Percentiles rank a stretch among this genome's conserved stretches.
Evolutionary conservation across 2,329 filamentous ascomycete genomes (phyloP).

Genomic region (Ophiosphaerella korrae): DNA sequence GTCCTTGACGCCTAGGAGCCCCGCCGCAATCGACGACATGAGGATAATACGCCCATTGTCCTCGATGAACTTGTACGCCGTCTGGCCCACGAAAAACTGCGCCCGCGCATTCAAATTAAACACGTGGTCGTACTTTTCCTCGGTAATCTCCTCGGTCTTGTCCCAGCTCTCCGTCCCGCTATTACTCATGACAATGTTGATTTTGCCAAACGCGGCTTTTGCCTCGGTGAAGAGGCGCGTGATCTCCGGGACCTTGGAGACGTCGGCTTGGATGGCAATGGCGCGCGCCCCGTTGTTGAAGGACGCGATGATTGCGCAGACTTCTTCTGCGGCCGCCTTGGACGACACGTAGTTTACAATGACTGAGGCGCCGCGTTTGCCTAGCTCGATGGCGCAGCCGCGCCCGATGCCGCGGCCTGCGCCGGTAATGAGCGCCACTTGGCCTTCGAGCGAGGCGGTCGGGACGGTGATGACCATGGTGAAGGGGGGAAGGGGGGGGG

Average conservation of each 20-base stretch:
- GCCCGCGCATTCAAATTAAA: constrained; percentile 71
- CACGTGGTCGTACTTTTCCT: constrained; percentile 74
- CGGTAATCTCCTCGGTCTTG: constrained; percentile 69
- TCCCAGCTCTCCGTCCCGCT: constrained; percentile 69
- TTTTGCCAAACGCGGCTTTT: constrained; percentile 51
- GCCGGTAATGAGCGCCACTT: constrained; percentile 66
- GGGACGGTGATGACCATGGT: constrained; percentile 52
- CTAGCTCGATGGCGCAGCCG: constrained; percentile 70
- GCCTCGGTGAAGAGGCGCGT: constrained; percentile 59
- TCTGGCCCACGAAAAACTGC: constrained; percentile 79
- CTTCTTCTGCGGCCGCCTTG: constrained; percentile 55
- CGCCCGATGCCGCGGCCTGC: constrained; percentile 69
- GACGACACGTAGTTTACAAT: constrained; percentile 69
- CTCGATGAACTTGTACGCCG: constrained; percentile 72
- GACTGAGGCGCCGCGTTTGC: constrained; percentile 66
- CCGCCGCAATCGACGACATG: constrained; percentile 73
- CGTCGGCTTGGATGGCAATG: constrained; percentile 65
- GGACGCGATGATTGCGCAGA: constrained; percentile 52
- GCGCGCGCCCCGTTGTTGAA: constrained; percentile 57
- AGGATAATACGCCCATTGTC: constrained; percentile 74
- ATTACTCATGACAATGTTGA: constrained; percentile 59
- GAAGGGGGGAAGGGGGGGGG: constrained; percentile 11
- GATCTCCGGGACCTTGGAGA: constrained; percentile 61
- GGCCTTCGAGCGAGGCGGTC: constrained; percentile 57
- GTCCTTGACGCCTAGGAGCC: constrained; percentile 70